A percentile compares a stretch with the other conserved stretches of the same genome.
These are phyloP conservation scores for Endothia cerciana DNA, from an alignment of 2,329 filamentous ascomycete genomes.

Conservation along the genomic window DNA sequence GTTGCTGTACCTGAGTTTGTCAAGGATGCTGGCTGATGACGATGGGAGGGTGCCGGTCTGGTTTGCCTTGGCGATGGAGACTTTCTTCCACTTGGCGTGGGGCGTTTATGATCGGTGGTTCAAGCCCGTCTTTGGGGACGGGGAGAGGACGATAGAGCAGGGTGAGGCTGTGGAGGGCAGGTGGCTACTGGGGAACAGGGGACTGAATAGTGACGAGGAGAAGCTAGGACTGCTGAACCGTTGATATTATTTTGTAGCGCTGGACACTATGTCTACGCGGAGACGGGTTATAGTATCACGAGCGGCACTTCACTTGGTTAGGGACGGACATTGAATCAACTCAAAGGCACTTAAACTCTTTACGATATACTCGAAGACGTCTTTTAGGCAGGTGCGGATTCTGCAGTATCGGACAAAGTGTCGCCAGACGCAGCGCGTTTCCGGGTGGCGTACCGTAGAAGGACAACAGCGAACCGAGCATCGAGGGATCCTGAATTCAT, in stretches of 20 bases:
- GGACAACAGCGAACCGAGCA: no score
- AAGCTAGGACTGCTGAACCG: slow-evolving; percentile 3
- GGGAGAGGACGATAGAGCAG: slow-evolving; percentile 63
- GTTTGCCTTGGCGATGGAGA: slow-evolving; percentile 57
- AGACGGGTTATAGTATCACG: background rate
- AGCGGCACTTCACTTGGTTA: background rate
- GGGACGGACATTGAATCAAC: background rate
- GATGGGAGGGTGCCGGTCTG: slow-evolving; percentile 71
- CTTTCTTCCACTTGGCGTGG: slow-evolving; percentile 57
- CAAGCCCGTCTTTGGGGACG: slow-evolving; percentile 78
- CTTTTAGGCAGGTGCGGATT: background rate
- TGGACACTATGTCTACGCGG: background rate
- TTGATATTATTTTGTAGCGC: background rate
- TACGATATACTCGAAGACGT: background rate
- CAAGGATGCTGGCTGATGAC: slow-evolving; percentile 61
- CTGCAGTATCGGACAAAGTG: background rate
- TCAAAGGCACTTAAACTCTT: background rate
- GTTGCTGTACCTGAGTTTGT: slow-evolving; percentile 56
- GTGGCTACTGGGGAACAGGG: slow-evolving; percentile 9
- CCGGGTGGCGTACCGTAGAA: no score
- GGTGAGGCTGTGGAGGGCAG: background rate
- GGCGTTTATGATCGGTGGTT: slow-evolving; percentile 48
- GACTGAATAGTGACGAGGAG: slow-evolving; percentile 26
- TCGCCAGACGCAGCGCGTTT: no score
- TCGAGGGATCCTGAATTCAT: no score